Evolutionary conservation across 2,329 filamentous ascomycete species (phyloP).

Genomic region (Cyphellophora attinorum): DNA sequence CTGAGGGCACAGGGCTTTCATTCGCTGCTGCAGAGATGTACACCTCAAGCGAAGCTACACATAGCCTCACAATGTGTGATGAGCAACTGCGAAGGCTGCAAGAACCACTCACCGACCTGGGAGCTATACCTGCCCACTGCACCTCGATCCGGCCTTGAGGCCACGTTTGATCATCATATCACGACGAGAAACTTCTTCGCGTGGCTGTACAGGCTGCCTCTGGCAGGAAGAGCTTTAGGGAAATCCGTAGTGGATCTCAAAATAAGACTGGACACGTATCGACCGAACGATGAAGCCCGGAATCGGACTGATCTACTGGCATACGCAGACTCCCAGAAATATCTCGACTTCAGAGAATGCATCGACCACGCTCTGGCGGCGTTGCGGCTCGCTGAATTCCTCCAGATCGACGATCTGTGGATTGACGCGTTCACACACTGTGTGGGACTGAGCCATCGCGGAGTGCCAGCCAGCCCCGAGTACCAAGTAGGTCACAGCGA

Average conservation of each 20-base stretch:
- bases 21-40: conserved; percentile 12
- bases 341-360: conserved; percentile 55
- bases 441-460: conserved; percentile 53
- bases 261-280: conserved; percentile 54
- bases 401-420: conserved; percentile 56
- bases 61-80: conserved; percentile 11
- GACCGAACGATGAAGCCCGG: conserved; percentile 39
- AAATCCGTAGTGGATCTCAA: conserved; percentile 55
- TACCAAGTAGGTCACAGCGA: conserved; percentile 11
- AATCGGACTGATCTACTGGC: conserved; percentile 53
- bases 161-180: conserved; percentile 17
- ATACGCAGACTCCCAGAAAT: conserved; percentile 62
- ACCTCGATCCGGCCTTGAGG: conserved; percentile 10
- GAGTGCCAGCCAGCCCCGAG: conserved; percentile 14
- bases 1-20: conserved; percentile 15
- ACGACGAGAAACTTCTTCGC: conserved; percentile 20
- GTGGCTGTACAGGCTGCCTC: conserved; percentile 17
- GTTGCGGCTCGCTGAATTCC: conserved; percentile 58
- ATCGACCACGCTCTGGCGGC: conserved; percentile 60
- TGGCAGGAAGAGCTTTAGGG: conserved; percentile 43
- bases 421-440: conserved; percentile 67
- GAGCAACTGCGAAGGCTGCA: conserved; percentile 15
- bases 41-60: conserved; percentile 13
- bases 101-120: conserved; percentile 8
- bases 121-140: conserved; percentile 19